Conservation (phyloP, 352 stramenopile species). For the Pseudoperonospora humuli region DNA sequence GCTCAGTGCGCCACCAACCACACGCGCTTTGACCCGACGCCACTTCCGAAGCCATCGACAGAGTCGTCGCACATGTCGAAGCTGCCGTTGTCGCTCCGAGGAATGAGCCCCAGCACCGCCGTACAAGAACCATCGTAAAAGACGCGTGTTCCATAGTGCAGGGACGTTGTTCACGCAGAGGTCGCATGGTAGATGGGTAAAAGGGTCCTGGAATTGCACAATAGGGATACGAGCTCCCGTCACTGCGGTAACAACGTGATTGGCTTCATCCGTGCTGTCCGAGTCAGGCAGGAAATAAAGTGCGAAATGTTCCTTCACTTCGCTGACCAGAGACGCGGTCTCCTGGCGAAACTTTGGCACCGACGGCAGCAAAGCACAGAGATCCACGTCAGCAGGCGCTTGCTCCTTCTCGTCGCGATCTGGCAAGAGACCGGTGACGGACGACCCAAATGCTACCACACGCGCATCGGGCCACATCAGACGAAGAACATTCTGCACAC, state of each 20-base stretch:
- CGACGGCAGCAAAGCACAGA: slow-evolving; percentile 65
- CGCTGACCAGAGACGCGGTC: slow-evolving; percentile 37
- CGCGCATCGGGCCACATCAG: slow-evolving; percentile 61
- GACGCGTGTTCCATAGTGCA: slow-evolving; percentile 71
- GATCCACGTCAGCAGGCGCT: slow-evolving; percentile 42
- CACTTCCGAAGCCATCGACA: slow-evolving; percentile 58
- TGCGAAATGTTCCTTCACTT: slow-evolving; percentile 62
- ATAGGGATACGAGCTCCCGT: slow-evolving; percentile 59
- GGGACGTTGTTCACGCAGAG: slow-evolving; percentile 79
- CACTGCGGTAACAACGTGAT: slow-evolving; percentile 16
- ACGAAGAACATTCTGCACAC: slow-evolving; percentile 35
- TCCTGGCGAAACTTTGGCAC: slow-evolving; percentile 26
- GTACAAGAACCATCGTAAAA: slow-evolving; percentile 34
- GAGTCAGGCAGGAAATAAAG: slow-evolving; percentile 42
- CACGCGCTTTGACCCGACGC: slow-evolving; percentile 25
- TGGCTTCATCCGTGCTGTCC: slow-evolving; percentile 4
- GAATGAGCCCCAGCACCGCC: not conserved
- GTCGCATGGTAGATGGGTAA: slow-evolving; percentile 41
- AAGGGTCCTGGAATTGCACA: slow-evolving; percentile 43
- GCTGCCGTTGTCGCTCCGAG: slow-evolving; percentile 1
- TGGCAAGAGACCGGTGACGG: slow-evolving; percentile 36
- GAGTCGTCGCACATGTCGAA: slow-evolving; percentile 17
- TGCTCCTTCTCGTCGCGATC: not conserved
- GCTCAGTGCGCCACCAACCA: slow-evolving; percentile 35
- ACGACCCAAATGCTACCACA: slow-evolving; percentile 66